phyloP scores from a whole-genome alignment of 1,284 basidiomycete genomes.

The Cystobasidiaceae sp. region DNA sequence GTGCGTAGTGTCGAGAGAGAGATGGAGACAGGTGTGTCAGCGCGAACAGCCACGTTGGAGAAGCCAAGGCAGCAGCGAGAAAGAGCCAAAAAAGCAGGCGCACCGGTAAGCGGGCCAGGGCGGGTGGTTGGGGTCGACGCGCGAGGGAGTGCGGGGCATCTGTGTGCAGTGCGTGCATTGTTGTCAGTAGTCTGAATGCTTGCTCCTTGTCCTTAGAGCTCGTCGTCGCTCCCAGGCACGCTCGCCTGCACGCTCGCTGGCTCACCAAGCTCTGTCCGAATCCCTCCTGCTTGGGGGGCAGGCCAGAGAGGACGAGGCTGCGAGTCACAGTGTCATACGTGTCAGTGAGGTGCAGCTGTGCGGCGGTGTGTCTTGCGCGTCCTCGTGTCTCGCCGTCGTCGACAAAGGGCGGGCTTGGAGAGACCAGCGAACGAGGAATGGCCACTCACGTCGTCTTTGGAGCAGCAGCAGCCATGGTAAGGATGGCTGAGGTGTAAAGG shows the following conservation, averaged over 20 bases:
- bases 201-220: constrained; percentile 42
- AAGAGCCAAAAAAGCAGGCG: constrained; percentile 1
- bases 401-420: neutral
- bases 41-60: constrained; percentile 23
- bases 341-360: neutral
- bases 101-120: constrained; percentile 72
- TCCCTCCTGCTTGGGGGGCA: constrained; percentile 42
- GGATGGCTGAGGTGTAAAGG: neutral
- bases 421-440: neutral
- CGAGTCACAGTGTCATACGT: neutral
- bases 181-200: neutral
- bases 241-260: neutral
- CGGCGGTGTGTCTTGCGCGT: neutral
- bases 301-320: constrained; percentile 32
- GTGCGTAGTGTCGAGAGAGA: too few relatives aligned
- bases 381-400: neutral
- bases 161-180: constrained; percentile 27
- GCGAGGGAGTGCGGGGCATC: constrained; percentile 52
- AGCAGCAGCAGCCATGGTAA: neutral
- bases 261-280: constrained; percentile 34
- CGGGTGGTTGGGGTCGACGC: constrained; percentile 78
- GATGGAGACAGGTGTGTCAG: too few relatives aligned
- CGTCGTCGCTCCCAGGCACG: constrained; percentile 50
- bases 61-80: constrained; percentile 53
- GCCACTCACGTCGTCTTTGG: constrained; percentile 10